Base-by-base conservation (phyloP, 2,329 filamentous ascomycete genomes). In the Exophiala oligosperma region DNA sequence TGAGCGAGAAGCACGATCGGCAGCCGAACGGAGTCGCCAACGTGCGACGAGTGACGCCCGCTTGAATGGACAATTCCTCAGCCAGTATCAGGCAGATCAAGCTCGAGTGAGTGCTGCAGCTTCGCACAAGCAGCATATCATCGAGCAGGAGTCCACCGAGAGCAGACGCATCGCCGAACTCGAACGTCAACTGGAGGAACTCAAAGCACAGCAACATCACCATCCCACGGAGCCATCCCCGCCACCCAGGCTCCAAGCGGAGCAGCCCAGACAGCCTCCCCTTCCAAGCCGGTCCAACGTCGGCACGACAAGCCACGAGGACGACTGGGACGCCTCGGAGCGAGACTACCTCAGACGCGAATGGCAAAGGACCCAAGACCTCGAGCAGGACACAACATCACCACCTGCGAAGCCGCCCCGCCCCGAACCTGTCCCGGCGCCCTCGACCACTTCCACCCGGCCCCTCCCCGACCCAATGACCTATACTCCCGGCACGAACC, bases 51-150 rank as follows among this genome's bases (percentile, higher is more conserved):
- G 84, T 68, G 87, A 92, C 66, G 80, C 81, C 38, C 84, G 87
- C 61, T 79, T 96, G 23, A 88, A 87, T 60, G 92, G 92, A 2
- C 92, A 96, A 70, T 92, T 88, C 67, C 81, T 96, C 51, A 93
- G 90, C 69, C 89, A 96, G 70, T 96, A 96, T 71, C 88, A 91
- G 71, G 85, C 87, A 21, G 87, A 91, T 65, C 85, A 89, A 70
- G 72, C 79, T 61, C 69, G 73, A 14, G 38, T 29, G 54, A 65
- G 67, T 56, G 70, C 69, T 37, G n/a, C 26, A 26, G 28, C 58
- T 8, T 37, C 55, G n/a, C 55, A 48, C 3, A 79, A 54, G 81
- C 74, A 60, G 77, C 76, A 24, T 7, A 38, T 58, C 24, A 44
- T 52, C 11, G 38, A 59, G 73, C 62, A 67, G 46, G 53, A 57